A percentile compares a stretch with the other conserved stretches of the same genome.
Evolutionary conservation across 176 grass and related monocot species (phyloP).

Genomic region (Chrysopogon serrulatus): DNA sequence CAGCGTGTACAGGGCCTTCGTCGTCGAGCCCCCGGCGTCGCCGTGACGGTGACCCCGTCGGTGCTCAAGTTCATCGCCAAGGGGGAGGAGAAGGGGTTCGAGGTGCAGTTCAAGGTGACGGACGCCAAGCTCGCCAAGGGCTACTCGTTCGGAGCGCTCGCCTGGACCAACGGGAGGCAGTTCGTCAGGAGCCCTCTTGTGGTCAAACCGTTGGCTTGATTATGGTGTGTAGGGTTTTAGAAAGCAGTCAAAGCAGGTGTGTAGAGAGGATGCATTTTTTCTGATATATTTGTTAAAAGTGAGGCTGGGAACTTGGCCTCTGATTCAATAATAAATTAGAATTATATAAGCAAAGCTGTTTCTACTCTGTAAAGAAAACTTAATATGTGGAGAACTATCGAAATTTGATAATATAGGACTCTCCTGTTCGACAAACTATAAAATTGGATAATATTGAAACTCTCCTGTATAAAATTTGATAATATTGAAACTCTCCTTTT

Average conservation of each 20-base stretch:
- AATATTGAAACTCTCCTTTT: no score
- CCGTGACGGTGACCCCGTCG: conserved; percentile 32
- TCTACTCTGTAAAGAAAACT: no score
- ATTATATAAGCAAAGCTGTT: neutral
- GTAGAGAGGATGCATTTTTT: neutral
- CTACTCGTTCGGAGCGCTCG: conserved; percentile 48
- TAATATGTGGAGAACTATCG: no score
- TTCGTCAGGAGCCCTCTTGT: conserved; percentile 56
- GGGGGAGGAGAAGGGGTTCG: conserved; percentile 71
- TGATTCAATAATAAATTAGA: conserved; percentile 8
- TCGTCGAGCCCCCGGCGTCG: conserved; percentile 38
- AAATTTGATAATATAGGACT: no score
- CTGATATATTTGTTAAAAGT: neutral
- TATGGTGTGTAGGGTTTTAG: neutral
- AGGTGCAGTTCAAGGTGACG: conserved; percentile 25
- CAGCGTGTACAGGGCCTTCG: conserved; percentile 32
- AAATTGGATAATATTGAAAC: no score
- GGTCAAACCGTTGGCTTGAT: no score
- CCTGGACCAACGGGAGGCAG: conserved; percentile 57
- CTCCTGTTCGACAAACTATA: no score
- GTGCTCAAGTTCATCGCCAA: conserved; percentile 21
- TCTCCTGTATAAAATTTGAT: no score
- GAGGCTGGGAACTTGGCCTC: neutral
- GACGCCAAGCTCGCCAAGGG: neutral
- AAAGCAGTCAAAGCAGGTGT: neutral